Conservation (phyloP, 768 basidiomycete species). For the Ephemerocybe angulata region DNA sequence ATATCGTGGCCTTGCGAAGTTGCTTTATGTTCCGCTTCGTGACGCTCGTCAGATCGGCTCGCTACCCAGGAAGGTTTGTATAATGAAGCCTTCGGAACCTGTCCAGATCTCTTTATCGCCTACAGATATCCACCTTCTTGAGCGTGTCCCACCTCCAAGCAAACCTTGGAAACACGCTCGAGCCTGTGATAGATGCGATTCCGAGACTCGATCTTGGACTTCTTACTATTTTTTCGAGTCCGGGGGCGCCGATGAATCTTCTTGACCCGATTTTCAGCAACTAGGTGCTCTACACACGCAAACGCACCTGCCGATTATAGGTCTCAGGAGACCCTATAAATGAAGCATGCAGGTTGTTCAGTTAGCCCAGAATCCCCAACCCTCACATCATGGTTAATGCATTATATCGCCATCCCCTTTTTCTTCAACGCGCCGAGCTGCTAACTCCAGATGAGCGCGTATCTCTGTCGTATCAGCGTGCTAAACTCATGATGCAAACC, state of each 20-base stretch:
- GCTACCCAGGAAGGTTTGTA: background rate
- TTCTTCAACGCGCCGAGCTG: slow-evolving; percentile 40
- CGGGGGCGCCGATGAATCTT: slow-evolving; percentile 2
- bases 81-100: slow-evolving; percentile 1
- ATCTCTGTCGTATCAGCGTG: slow-evolving; percentile 47
- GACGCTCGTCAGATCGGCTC: slow-evolving; percentile 1
- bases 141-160: background rate
- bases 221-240: background rate
- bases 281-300: background rate
- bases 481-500: slow-evolving; percentile 45
- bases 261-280: background rate
- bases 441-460: slow-evolving; percentile 45
- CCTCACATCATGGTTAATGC: background rate
- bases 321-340: background rate
- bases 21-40: too few species aligned
- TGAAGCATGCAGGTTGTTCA: background rate
- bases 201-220: background rate
- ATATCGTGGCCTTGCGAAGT: too few species aligned
- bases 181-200: background rate
- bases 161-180: background rate
- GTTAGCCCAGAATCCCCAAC: background rate
- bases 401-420: slow-evolving; percentile 36
- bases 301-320: background rate
- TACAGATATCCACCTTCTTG: background rate
- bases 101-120: slow-evolving; percentile 3